Evolutionary conservation across 2,329 filamentous ascomycete genomes (phyloP), one percentile per base, ranked within the genome.

Genomic region (Stemphylium vesicarium): DNA sequence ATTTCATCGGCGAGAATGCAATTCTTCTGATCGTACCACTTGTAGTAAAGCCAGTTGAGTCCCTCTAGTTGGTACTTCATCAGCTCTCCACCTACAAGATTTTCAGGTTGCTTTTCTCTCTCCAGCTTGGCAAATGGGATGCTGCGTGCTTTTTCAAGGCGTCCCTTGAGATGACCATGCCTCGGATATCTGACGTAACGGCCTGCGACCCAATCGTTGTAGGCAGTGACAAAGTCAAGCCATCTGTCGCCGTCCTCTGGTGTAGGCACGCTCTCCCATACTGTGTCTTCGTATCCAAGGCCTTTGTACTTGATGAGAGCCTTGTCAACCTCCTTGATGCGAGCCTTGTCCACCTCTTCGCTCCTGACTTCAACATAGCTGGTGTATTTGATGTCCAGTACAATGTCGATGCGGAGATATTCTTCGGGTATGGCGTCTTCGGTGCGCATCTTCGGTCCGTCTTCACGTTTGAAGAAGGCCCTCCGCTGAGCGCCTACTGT

Each of bases 1-100:
- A 99, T 99, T 72, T 99, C 95, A 70, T 99, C 95, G 0, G 95
- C 95, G 6, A 98, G 84, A 54, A 98, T 94, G 24, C 92, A 90
- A 68, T 95, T 98, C 69, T 90, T 88, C 63, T 88, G 83, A 45
- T 85, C 82, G 66, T 92, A 90, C 81, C 91, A 98, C 70, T 95
- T 95, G 73, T 90, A 93, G 55, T 96, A 88, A 2, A 99, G 84
- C 93, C 95, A 99, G 68, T 98, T 97, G 46, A 97, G 80, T 16
- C 95, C 95, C 55, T 97, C 91, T 39, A 96, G 78, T 72, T 99
- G 95, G 68, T 99, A 98, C 31, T 87, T 85, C 93, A 98, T 98
- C 54, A 98, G 80, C 61, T 92, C 86, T 20, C 93, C 92, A 32
- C 90, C 87, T 29, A 84, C 85, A 7, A 98, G 80, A 12, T 86